Evolutionary conservation across 768 basidiomycete genomes (phyloP), one percentile per base, ranked within the genome.

Genomic region (Xanthoconium purpureum): DNA sequence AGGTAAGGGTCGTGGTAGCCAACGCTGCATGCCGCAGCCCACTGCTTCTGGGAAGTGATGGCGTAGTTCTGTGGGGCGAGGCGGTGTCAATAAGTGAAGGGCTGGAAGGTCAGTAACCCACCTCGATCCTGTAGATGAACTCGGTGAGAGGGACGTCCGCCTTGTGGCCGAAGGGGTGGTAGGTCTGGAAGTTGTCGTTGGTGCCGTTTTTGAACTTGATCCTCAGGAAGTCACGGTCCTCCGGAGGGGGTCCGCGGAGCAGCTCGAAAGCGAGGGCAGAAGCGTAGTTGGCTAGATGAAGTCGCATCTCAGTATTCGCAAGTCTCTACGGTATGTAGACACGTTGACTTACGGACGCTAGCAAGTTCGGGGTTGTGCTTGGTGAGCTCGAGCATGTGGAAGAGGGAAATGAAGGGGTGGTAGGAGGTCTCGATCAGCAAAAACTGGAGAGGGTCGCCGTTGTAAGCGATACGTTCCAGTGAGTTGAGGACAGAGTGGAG

Each of bases 141-240:
- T 91, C 88, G 14, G 89, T 90, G 65, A 91, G 77, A 47, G 89
- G 86, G 64, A 92, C 87, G 66, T 91, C 90, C 54, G 83, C 75
- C 55, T 80, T 77, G 75, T 87, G 84, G 56, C 84, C 87, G 70
- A 90, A 91, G 68, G 84, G 85, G 63, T 89, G 83, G 70, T 89
- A 72, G 57, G 83, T 84, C 62, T 80, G 70, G 78, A 88, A 91
- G 66, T 75, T 73, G 54, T 75, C 76, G 50, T 72, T 58, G 50
- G 90, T 89, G 47, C 90, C 91, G 73, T 92, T 92, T 82, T 83
- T 87, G 82, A 91, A 91, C 71, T 82, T 85, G 82, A 92, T 80
- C 68, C 89, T 87, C 68, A 92, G 73, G 76, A 91, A 91, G 76
- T 89, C 87, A 59, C 88, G 85, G 68, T 82, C 77, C 64, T 90